These are phyloP conservation scores for Colletotrichum tabaci DNA, from an alignment of 2,329 filamentous ascomycete species.

Conservation along the genomic window DNA sequence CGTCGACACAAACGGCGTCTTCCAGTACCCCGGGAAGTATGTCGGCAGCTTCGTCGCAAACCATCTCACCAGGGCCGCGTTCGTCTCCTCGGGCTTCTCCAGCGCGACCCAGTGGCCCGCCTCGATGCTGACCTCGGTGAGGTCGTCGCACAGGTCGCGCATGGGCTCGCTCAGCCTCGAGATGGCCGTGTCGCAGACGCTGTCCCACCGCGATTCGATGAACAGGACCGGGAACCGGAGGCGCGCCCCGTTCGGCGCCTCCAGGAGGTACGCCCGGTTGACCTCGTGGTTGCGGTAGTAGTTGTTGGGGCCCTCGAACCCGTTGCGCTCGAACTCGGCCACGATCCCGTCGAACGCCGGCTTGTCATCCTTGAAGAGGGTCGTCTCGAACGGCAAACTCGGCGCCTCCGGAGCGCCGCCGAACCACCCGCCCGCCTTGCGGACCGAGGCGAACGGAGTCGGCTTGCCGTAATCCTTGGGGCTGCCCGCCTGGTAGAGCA, in stretches of 20 bases:
- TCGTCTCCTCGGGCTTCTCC: constrained; percentile 47
- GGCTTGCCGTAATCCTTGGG: constrained; percentile 27
- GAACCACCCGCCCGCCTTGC: constrained; percentile 44
- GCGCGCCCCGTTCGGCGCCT: constrained; percentile 47
- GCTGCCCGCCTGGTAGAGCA: constrained; percentile 22
- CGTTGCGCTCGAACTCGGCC: constrained; percentile 91
- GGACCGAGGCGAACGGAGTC: constrained; percentile 6
- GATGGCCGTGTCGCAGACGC: constrained; percentile 53
- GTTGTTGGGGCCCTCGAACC: constrained; percentile 67
- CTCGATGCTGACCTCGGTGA: constrained; percentile 55
- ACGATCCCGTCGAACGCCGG: constrained; percentile 80
- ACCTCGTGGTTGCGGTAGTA: constrained; percentile 59
- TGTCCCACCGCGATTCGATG: constrained; percentile 55
- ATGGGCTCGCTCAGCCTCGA: constrained; percentile 53
- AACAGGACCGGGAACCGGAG: constrained; percentile 55
- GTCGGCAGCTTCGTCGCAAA: constrained; percentile 45
- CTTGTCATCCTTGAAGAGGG: constrained; percentile 18
- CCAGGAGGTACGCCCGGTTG: constrained; percentile 56
- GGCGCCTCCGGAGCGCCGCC: constrained; percentile 29
- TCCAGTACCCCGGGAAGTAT: constrained; percentile 37
- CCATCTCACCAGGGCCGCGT: constrained; percentile 46
- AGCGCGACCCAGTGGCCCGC: constrained; percentile 54
- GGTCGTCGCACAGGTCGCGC: constrained; percentile 52
- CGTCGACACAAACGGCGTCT: constrained; percentile 27
- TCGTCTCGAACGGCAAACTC: constrained; percentile 6